Evolutionary conservation across 805 yeast genomes (phyloP).

Genomic region (Wickerhamomyces sydowiorum): DNA sequence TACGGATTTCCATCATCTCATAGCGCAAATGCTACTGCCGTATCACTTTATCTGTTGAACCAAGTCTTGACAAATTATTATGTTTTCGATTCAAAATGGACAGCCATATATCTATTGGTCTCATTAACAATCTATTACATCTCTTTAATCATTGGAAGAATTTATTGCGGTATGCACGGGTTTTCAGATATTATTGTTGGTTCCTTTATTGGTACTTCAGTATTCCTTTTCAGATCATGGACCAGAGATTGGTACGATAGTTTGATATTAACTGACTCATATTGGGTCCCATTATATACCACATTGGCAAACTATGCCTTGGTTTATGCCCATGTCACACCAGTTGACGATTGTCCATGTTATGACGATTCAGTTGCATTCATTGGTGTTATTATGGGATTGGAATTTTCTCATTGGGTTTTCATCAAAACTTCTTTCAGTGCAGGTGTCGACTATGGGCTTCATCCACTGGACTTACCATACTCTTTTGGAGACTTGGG

Average conservation of each 20-base stretch:
- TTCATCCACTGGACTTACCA: constrained; percentile 31
- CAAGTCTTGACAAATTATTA: constrained; percentile 13
- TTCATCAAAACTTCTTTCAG: constrained; percentile 18
- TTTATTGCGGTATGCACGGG: constrained; percentile 98
- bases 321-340: constrained; percentile 70
- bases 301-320: constrained; percentile 39
- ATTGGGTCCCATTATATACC: constrained; percentile 29
- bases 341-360: constrained; percentile 93
- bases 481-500: constrained; percentile 40
- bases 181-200: constrained; percentile 72
- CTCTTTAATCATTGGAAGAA: constrained; percentile 70
- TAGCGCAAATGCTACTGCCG: constrained; percentile 90
- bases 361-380: constrained; percentile 94
- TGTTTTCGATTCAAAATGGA: constrained; percentile 3
- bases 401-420: constrained; percentile 39
- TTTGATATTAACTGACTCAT: constrained; percentile 27
- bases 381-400: constrained; percentile 78
- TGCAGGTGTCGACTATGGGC: constrained; percentile 9
- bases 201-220: constrained; percentile 48
- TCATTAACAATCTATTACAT: constrained; percentile 42
- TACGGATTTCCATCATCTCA: constrained; percentile 95
- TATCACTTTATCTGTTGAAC: constrained; percentile 45
- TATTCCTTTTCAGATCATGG: constrained; percentile 42
- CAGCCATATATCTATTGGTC: constrained; percentile 11
- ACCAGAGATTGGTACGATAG: constrained; percentile 41